These are phyloP conservation scores for Nyssa sinensis DNA, from an alignment of 148 eudicot genomes.

Conservation along the genomic window DNA sequence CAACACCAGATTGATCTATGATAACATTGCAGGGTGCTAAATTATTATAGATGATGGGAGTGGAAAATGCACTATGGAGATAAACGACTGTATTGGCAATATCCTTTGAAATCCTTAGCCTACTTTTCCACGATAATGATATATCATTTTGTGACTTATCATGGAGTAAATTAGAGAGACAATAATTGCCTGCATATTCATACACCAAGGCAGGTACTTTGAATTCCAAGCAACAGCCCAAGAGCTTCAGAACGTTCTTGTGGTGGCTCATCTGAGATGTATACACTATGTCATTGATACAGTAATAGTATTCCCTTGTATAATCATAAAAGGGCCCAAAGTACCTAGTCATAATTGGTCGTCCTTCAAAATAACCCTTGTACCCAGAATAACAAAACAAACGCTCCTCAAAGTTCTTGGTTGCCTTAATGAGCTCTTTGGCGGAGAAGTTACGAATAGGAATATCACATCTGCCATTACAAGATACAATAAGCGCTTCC, in stretches of 20 bases:
- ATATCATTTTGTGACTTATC: not conserved
- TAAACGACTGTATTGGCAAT: constrained; percentile 12
- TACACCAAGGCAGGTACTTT: constrained; percentile 11
- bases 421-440: constrained; percentile 10
- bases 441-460: constrained; percentile 8
- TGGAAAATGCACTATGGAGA: constrained; percentile 21
- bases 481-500: constrained; percentile 3
- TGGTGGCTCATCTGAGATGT: constrained; percentile 10
- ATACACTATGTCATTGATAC: constrained; percentile 1
- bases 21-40: constrained; percentile 2
- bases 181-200: not conserved
- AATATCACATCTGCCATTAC: not conserved
- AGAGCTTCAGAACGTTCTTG: constrained; percentile 10
- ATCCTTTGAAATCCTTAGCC: constrained; percentile 16
- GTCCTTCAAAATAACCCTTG: not conserved
- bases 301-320: too few relatives aligned
- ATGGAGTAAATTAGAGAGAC: not conserved
- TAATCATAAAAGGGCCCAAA: too few relatives aligned
- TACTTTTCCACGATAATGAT: constrained; percentile 8
- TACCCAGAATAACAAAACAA: too few relatives aligned
- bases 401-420: not conserved
- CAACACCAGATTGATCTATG: constrained; percentile 9
- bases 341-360: not conserved
- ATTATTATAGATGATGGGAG: constrained; percentile 13
- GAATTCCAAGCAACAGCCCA: constrained; percentile 13